Evolutionary conservation across 208 protist genomes (phyloP).

Genomic region (Herpetomonas samuelpessoai): DNA sequence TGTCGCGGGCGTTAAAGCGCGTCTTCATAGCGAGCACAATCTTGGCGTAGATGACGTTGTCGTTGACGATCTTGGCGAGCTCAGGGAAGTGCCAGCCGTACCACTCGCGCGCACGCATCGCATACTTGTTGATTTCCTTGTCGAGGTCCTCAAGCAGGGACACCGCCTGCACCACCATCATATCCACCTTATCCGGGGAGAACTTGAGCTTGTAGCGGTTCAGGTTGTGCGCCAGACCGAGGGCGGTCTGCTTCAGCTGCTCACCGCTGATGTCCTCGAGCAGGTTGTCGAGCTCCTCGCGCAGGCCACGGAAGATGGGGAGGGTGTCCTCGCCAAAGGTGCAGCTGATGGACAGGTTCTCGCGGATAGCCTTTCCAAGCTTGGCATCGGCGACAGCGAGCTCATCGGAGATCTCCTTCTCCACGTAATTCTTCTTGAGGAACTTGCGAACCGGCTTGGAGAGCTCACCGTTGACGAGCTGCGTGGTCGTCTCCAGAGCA

Average conservation of each 20-base stretch:
- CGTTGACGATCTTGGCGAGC: slow-evolving; percentile 96
- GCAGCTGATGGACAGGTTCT: slow-evolving; percentile 94
- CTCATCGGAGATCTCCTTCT: slow-evolving; percentile 87
- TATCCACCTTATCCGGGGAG: slow-evolving; percentile 99
- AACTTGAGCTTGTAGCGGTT: slow-evolving; percentile 99
- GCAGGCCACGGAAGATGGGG: slow-evolving; percentile 95
- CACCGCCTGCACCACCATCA: slow-evolving; percentile 99
- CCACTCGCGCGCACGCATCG: slow-evolving; percentile 99
- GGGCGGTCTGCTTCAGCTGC: slow-evolving; percentile 93
- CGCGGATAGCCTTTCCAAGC: slow-evolving; percentile 97
- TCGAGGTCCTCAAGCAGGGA: slow-evolving; percentile 98
- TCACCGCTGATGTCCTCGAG: slow-evolving; percentile 85
- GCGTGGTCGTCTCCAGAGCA: slow-evolving; percentile 96
- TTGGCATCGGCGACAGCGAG: slow-evolving; percentile 95
- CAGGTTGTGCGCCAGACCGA: slow-evolving; percentile 99
- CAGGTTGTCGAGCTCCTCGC: slow-evolving; percentile 89
- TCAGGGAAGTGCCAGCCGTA: slow-evolving; percentile 99
- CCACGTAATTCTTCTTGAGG: slow-evolving; percentile 96
- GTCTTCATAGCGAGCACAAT: slow-evolving; percentile 90
- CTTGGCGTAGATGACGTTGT: slow-evolving; percentile 97
- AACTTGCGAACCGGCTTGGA: slow-evolving; percentile 97
- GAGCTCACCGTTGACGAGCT: slow-evolving; percentile 96
- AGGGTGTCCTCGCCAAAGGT: slow-evolving; percentile 85
- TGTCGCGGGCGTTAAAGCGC: slow-evolving; percentile 88
- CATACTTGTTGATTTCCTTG: slow-evolving; percentile 99